phyloP scores from a whole-genome alignment of 371 early-diverging fungal genomes.

The Conidiobolus coronatus region DNA sequence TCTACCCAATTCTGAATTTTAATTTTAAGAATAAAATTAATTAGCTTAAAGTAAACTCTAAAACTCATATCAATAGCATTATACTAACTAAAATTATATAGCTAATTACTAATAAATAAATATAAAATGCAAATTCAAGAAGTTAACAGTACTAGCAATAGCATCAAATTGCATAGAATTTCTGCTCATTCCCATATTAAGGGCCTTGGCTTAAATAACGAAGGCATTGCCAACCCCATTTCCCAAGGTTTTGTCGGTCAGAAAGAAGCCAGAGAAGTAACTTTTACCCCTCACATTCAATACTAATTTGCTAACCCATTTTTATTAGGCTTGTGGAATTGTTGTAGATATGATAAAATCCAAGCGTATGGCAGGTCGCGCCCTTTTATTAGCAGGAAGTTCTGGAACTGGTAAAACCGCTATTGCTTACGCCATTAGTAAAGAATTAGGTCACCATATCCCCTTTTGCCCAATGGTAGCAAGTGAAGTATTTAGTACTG shows the following conservation, averaged over 20 bases:
- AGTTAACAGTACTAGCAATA: slow-evolving; percentile 36
- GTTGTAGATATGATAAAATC: slow-evolving; percentile 82
- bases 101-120: too few species aligned
- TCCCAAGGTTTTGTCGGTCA: slow-evolving; percentile 92
- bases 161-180: slow-evolving; percentile 58
- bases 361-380: slow-evolving; percentile 93
- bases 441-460: slow-evolving; percentile 88
- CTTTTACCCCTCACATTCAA: slow-evolving; percentile 2
- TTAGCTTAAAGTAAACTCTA: too few species aligned
- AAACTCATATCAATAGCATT: too few species aligned
- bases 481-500: slow-evolving; percentile 90
- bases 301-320: neutral
- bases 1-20: too few species aligned
- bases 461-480: slow-evolving; percentile 98
- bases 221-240: slow-evolving; percentile 70
- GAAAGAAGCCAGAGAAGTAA: slow-evolving; percentile 80
- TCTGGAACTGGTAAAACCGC: slow-evolving; percentile 94
- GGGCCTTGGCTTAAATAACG: slow-evolving; percentile 59
- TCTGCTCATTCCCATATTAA: slow-evolving; percentile 94
- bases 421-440: slow-evolving; percentile 80
- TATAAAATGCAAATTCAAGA: slow-evolving; percentile 54
- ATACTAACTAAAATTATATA: too few species aligned
- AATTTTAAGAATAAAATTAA: too few species aligned
- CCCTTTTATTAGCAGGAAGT: slow-evolving; percentile 88
- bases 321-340: slow-evolving; percentile 51